These are phyloP conservation scores for Abrus precatorius DNA, from an alignment of 306 rosid species.

Conservation along the genomic window DNA sequence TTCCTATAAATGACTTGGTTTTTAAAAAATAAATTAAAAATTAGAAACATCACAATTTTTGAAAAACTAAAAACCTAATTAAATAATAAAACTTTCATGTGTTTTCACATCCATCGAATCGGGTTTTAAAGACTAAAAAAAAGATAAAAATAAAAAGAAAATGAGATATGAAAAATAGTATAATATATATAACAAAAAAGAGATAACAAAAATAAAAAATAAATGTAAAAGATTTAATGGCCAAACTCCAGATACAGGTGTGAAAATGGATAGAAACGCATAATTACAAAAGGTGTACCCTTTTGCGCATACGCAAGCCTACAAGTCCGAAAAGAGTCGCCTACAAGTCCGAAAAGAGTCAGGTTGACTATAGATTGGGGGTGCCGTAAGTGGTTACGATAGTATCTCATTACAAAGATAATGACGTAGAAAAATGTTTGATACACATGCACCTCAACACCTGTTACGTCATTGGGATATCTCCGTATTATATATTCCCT, in stretches of 20 bases:
- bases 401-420: background rate
- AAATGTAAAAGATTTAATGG: background rate
- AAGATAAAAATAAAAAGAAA: no score
- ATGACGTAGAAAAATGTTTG: background rate
- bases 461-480: conserved; percentile 3
- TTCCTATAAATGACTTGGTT: no score
- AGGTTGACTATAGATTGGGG: background rate
- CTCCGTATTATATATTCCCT: background rate
- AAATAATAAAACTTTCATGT: no score
- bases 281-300: no score
- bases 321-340: background rate
- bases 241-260: background rate
- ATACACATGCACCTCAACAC: background rate
- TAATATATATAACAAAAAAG: no score
- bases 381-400: background rate
- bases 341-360: background rate
- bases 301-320: background rate
- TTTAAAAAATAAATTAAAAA: no score
- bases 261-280: background rate
- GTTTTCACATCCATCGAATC: no score
- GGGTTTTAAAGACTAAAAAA: no score
- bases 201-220: no score
- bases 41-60: no score
- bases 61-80: no score
- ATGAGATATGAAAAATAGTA: no score